Conservation (phyloP, 2,329 filamentous ascomycete genomes). For the Calonectria pteridis region DNA sequence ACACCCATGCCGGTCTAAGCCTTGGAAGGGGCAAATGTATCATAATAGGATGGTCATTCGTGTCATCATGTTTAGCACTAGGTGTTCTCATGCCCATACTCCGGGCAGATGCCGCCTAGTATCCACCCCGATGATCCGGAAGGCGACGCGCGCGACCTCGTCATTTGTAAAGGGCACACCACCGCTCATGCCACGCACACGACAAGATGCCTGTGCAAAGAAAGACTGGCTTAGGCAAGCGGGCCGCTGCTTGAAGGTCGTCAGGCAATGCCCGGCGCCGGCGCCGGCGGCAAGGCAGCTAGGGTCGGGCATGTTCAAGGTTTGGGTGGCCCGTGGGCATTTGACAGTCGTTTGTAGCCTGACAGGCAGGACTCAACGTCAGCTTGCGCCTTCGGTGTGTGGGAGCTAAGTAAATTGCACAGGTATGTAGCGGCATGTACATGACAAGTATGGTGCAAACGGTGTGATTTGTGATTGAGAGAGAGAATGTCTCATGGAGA, state of each 20-base stretch:
- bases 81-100: neutral
- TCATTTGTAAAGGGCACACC: conserved; percentile 27
- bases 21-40: conserved; percentile 12
- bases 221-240: conserved; percentile 30
- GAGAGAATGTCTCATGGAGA: conserved; percentile 35
- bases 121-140: conserved; percentile 38
- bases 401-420: neutral
- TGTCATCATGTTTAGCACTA: conserved; percentile 3
- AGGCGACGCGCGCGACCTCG: conserved; percentile 7
- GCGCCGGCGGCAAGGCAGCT: conserved; percentile 33
- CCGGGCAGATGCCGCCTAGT: conserved; percentile 15
- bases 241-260: conserved; percentile 40
- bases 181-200: conserved; percentile 33
- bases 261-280: conserved; percentile 34
- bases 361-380: conserved; percentile 29
- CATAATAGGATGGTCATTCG: neutral
- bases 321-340: conserved; percentile 35
- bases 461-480: conserved; percentile 15
- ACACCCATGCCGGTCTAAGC: conserved; percentile 14
- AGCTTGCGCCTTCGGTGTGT: neutral
- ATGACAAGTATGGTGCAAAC: conserved; percentile 6
- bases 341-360: conserved; percentile 29
- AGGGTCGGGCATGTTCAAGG: conserved; percentile 17
- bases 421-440: neutral
- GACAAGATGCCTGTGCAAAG: conserved; percentile 32